Evolutionary conservation across 75 land plant genomes (phyloP), one percentile per base, ranked within the genome.

Genomic region (Cupressus sempervirens): DNA sequence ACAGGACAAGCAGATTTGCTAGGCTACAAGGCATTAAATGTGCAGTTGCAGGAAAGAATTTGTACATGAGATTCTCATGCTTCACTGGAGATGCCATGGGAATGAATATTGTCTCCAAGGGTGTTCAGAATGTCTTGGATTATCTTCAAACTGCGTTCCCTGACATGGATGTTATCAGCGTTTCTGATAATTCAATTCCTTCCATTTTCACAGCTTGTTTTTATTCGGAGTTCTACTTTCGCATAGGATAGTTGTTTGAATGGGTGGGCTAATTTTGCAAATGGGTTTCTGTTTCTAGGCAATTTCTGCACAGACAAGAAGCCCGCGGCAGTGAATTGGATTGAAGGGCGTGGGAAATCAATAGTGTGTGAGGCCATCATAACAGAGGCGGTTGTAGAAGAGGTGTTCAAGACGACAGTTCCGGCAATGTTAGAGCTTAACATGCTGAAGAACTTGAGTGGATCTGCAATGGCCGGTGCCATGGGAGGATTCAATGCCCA

Each of bases 1-100:
- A 72, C 97, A 96, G 97, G 84, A 93, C 98, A 4, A 94, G 98
- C 72, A 90, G 95, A 84, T 96, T 96, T 83, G 98, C 94, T 1
- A 92, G 89, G 87, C 90, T 96, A 14, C 95, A 95, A 52, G 74
- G 84, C 12, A 85, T 96, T 12, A 84, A 95, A 30, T 91, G 97
- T 81, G 84, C 90, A 3, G 77, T 96, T 41, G 95, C 97, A 16
- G 98, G 98, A 54, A 93, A 90, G 81, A 96, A 95, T 86, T 68
- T n/a, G n/a, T n/a, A n/a, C n/a, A n/a, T n/a, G n/a, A n/a, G n/a
- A n/a, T n/a, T n/a, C n/a, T n/a, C n/a, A n/a, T n/a, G n/a, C n/a
- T n/a, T n/a, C n/a, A n/a, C n/a, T n/a, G n/a, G n/a, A n/a, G n/a
- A n/a, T n/a, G n/a, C n/a, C n/a, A n/a, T n/a, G n/a, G n/a, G n/a